phyloP scores from a whole-genome alignment of 2,329 filamentous ascomycete genomes.

The Fusarium sp. region DNA sequence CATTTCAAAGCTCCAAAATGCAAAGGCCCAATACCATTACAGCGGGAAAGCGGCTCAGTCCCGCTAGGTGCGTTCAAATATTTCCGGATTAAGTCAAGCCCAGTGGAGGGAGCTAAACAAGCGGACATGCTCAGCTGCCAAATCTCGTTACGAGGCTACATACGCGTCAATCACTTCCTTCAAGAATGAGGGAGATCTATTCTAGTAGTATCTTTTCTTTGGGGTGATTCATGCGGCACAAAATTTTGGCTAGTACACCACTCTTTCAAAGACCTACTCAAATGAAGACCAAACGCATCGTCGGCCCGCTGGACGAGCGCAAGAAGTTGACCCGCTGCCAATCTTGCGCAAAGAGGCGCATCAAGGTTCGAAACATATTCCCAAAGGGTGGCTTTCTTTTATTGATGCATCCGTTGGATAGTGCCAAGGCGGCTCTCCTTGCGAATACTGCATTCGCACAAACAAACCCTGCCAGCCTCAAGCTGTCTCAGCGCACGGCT shows the following conservation, averaged over 20 bases:
- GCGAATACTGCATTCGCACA: slow-evolving; percentile 46
- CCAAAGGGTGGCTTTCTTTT: no score
- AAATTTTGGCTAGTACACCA: not conserved
- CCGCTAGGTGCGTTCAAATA: slow-evolving; percentile 20
- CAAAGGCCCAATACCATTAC: no score
- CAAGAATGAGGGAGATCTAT: no score
- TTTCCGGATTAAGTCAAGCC: slow-evolving; percentile 19
- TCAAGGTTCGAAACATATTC: slow-evolving; percentile 38
- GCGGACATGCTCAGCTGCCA: not conserved
- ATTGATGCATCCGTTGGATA: slow-evolving; percentile 3
- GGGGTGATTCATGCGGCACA: no score
- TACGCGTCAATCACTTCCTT: no score
- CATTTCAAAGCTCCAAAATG: no score
- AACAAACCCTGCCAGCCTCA: slow-evolving; percentile 44
- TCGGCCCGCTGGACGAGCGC: slow-evolving; percentile 49
- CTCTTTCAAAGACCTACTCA: rapidly evolving
- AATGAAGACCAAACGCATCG: slow-evolving; percentile 16
- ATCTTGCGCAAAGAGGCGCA: slow-evolving; percentile 45
- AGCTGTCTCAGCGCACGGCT: rapidly evolving
- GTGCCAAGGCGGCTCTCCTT: slow-evolving; percentile 48
- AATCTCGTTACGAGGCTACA: not conserved
- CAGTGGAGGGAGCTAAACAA: not conserved
- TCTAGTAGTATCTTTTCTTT: no score
- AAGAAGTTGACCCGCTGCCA: slow-evolving; percentile 46
- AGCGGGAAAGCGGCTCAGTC: not conserved